These are phyloP conservation scores for Mortierella sp. DNA, from an alignment of 371 early-diverging fungal genomes.

Conservation along the genomic window DNA sequence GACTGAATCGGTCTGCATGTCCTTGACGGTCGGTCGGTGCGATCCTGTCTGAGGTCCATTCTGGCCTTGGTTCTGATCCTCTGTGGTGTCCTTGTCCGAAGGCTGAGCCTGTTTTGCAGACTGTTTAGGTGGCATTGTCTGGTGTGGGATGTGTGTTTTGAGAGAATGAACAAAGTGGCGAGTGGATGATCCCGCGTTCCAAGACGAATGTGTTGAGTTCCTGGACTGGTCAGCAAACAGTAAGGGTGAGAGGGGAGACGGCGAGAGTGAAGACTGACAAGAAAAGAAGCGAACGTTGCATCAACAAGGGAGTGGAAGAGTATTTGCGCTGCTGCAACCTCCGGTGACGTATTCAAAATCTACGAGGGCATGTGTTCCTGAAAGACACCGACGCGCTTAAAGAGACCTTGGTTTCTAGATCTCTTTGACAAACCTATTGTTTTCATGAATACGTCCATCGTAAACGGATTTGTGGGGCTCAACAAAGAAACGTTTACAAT, in stretches of 20 bases:
- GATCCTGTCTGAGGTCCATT: slow-evolving; percentile 22
- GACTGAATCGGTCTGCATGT: slow-evolving; percentile 70
- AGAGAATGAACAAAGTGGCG: background rate
- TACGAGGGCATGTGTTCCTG: no score
- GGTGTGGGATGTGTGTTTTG: background rate
- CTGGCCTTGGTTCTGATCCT: slow-evolving; percentile 15
- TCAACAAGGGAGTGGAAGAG: no score
- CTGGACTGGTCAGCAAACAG: background rate
- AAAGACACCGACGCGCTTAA: no score
- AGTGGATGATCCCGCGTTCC: slow-evolving; percentile 12
- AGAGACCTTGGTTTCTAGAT: no score
- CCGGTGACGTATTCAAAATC: no score
- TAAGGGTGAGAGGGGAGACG: background rate
- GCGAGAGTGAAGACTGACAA: no score
- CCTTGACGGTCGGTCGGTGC: slow-evolving; percentile 63
- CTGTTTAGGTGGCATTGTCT: background rate
- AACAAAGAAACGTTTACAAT: no score
- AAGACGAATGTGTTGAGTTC: background rate
- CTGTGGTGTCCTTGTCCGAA: slow-evolving; percentile 9
- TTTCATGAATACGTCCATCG: no score
- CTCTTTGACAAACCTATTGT: no score
- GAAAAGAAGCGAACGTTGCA: no score
- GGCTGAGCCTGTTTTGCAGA: background rate
- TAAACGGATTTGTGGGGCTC: no score
- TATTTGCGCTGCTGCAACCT: no score